Base-by-base conservation (phyloP, 192 early-diverging fungal species). In the Umbelopsis ramanniana region DNA sequence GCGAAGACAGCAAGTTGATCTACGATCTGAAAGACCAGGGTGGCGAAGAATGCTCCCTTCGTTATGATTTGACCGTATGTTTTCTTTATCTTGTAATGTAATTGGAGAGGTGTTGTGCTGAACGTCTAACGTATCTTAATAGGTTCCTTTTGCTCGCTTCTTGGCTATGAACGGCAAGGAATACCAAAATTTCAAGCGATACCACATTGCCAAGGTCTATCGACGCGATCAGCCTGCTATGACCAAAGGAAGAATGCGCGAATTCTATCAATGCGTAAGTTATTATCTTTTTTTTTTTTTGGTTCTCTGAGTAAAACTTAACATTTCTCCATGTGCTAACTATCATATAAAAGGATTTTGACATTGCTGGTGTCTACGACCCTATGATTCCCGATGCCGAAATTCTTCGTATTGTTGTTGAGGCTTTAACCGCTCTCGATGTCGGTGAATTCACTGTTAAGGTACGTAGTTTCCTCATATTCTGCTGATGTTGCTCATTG, bases 131-230 rank as follows among this genome's bases (percentile, higher is more conserved):
- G 21, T 37, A 40, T 50, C 8, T 38, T 17, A 73, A 6, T 63
- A 86, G 84, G 84, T 98, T 10, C 97, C 97, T 19, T 99, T 99
- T 83, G 94, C 97, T 19, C 90, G 97, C 22, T 96, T 93, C 79
- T 79, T 99, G 68, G 97, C 97, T 29, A 93, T 95, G 91, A 96
- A 98, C 74, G 85, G 86, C 22, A 89, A 90, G 52, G 84, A 89
- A 37, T 91, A 90, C 75, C 89, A 86, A 68, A 97, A 90, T 80
- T 91, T 98, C 69, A 98, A 98, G 83, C 86, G 97, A 52, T 99
- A 97, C 84, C 96, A 99, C 52, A 96, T 99, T 73, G 97, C 95
- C 70, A 98, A 97, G 77, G 97, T 98, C 33, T 99, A 99, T 83
- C 91, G 97, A 52, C 89, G 97, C 43, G 97, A 98, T 83, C 95